Evolutionary conservation across 2,329 filamentous ascomycete species (phyloP).

Genomic region (Fonsecaea erecta): DNA sequence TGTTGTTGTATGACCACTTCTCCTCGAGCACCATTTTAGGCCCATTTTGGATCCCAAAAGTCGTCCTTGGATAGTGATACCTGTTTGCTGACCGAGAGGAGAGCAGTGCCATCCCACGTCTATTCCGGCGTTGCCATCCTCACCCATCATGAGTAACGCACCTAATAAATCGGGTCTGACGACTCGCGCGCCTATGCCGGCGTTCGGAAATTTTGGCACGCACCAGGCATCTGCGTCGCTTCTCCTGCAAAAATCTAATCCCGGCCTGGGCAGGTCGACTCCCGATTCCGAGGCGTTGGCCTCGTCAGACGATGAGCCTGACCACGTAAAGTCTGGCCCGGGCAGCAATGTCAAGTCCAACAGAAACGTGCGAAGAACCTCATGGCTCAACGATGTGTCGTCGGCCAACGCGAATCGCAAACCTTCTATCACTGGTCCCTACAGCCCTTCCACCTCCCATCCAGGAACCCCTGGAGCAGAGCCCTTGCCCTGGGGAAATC

Average conservation of each 20-base stretch:
- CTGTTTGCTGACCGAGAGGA: constrained; percentile 9
- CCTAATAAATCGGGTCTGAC: constrained; percentile 27
- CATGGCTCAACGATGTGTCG: constrained; percentile 86
- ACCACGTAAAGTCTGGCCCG: constrained; percentile 58
- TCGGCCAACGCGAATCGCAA: constrained; percentile 66
- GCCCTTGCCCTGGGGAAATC: constrained; percentile 50
- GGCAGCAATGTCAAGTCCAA: constrained; percentile 55
- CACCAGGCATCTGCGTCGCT: constrained; percentile 64
- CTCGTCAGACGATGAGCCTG: constrained; percentile 90
- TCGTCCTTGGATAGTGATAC: background rate
- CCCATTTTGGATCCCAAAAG: background rate
- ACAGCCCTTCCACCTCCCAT: constrained; percentile 79
- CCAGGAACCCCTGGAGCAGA: constrained; percentile 79
- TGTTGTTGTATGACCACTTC: background rate
- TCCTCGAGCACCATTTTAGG: background rate
- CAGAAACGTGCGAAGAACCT: constrained; percentile 73
- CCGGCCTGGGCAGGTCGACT: constrained; percentile 74
- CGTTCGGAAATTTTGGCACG: constrained; percentile 36
- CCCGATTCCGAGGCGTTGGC: constrained; percentile 92
- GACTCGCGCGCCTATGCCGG: constrained; percentile 35
- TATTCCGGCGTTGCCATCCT: constrained; percentile 9
- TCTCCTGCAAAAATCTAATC: constrained; percentile 74
- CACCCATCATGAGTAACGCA: constrained; percentile 32
- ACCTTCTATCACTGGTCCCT: constrained; percentile 72
- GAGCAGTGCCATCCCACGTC: constrained; percentile 9